Evolutionary conservation across 352 stramenopile species (phyloP).

Genomic region (Pythium aquatile): DNA sequence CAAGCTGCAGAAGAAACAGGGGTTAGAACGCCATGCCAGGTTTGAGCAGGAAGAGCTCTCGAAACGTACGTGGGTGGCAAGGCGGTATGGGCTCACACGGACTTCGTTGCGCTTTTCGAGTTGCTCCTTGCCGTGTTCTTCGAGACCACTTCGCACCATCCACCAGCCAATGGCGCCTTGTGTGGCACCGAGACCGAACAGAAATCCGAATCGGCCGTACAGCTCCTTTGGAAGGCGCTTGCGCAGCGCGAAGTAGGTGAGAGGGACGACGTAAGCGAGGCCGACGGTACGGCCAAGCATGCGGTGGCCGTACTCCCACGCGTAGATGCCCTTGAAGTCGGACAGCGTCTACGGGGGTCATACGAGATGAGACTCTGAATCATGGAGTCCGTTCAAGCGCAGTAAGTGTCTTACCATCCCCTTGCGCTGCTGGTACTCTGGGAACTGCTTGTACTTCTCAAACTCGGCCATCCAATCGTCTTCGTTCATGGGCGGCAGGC

Average conservation of each 20-base stretch:
- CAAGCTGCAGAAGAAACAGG: conserved; percentile 49
- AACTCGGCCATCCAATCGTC: conserved; percentile 97
- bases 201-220: conserved; percentile 58
- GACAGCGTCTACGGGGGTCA: conserved; percentile 81
- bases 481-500: conserved; percentile 87
- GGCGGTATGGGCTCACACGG: conserved; percentile 95
- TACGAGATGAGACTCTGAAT: neutral
- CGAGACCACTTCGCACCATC: conserved; percentile 99
- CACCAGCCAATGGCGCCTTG: conserved; percentile 96
- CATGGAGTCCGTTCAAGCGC: neutral
- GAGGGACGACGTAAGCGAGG: conserved; percentile 90
- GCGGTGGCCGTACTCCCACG: conserved; percentile 95
- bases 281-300: conserved; percentile 97
- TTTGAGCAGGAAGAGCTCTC: neutral
- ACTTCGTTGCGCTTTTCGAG: conserved; percentile 91
- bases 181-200: conserved; percentile 64
- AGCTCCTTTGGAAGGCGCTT: conserved; percentile 77
- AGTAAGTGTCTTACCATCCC: conserved; percentile 55
- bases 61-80: conserved; percentile 91
- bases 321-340: conserved; percentile 99
- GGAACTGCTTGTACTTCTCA: conserved; percentile 97
- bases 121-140: conserved; percentile 88
- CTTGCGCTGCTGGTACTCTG: conserved; percentile 96
- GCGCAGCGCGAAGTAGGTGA: conserved; percentile 91
- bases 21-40: too few relatives aligned